Base-by-base conservation (phyloP, 169 alveolate genomes). In the Theileria equi region DNA sequence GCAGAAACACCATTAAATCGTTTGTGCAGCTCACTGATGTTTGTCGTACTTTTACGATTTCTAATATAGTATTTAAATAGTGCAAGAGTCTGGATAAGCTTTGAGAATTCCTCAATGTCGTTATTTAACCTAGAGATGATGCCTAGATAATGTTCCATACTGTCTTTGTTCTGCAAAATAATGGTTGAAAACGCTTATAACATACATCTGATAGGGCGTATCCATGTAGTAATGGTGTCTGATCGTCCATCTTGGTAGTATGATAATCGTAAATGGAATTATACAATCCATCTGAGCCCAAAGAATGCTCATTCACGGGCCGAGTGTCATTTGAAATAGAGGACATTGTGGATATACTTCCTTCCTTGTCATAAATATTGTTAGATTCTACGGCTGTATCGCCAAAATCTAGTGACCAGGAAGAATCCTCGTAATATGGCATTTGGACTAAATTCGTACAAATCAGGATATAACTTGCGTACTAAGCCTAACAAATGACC, bases 91-190 rank as follows among this genome's bases (percentile, higher is more conserved):
- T 74, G 84, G 6, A 74, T 48, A 40, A 74, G 63, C 35, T 74
- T 74, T 25, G 84, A 74, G 52, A 74, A 74, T 40, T 74, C 84
- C 66, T 74, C 84, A 7, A 74, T 74, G 4, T 59, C 84, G 32
- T 50, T 28, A 70, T 74, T 74, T 45, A 74, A 64, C 13, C 65
- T 49, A 17, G 72, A 31, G 1, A 74, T 74, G 19, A 44, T 47
- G 23, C 36, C 52, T 29, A 63, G 32, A 55, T 74, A 74, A 21
- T 32, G 28, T 23, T 62, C 67, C 79, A 63, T 49, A 32, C 65
- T n/a, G n/a, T n/a, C n/a, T n/a, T n/a, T n/a, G n/a, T n/a, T n/a
- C n/a, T n/a, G n/a, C n/a, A n/a, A n/a, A n/a, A n/a, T n/a, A n/a
- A n/a, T n/a, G n/a, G n/a, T n/a, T n/a, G n/a, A n/a, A n/a, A n/a